A percentile compares a stretch with the other conserved stretches of the same genome.
Conservation (phyloP, 2,329 filamentous ascomycete genomes). For the Penicillium sp. region DNA sequence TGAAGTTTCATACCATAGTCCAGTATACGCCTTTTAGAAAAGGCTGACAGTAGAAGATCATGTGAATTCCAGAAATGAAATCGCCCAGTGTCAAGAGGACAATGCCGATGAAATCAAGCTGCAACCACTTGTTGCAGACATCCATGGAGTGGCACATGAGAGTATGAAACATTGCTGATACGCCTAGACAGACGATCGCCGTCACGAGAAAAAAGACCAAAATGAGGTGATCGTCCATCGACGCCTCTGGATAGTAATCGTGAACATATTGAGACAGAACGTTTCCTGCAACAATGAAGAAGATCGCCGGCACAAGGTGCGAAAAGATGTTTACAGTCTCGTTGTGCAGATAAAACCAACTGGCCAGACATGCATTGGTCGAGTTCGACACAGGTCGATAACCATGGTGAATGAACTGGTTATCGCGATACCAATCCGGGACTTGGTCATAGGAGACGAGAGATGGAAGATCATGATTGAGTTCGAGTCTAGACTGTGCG, state of each 20-base stretch:
- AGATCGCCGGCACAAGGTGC: conserved; percentile 21
- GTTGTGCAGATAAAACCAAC: conserved; percentile 17
- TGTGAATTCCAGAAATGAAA: conserved; percentile 5
- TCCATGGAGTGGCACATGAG: conserved; percentile 23
- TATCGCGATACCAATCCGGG: conserved; percentile 8
- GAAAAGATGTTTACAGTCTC: conserved; percentile 22
- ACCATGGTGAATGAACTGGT: conserved; percentile 24
- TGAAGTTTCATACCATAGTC: conserved; percentile 7
- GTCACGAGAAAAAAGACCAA: conserved; percentile 18
- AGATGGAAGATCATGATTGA: no score
- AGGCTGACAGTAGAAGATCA: conserved; percentile 8
- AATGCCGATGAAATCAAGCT: conserved; percentile 7
- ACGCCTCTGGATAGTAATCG: conserved; percentile 8
- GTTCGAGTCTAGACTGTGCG: no score
- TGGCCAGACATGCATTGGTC: conserved; percentile 14
- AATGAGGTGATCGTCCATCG: conserved; percentile 14
- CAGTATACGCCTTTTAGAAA: conserved; percentile 5
- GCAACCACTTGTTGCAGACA: conserved; percentile 1
- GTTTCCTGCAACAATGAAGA: conserved; percentile 16
- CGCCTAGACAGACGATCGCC: conserved; percentile 4
- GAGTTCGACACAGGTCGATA: conserved; percentile 26
- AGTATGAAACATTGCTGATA: conserved; percentile 21
- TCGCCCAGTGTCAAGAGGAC: conserved; percentile 6
- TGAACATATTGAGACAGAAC: conserved; percentile 13
- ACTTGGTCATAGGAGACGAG: conserved; percentile 1